phyloP scores from a whole-genome alignment of 805 yeast genomes.

The Nakazawaea pomicola region DNA sequence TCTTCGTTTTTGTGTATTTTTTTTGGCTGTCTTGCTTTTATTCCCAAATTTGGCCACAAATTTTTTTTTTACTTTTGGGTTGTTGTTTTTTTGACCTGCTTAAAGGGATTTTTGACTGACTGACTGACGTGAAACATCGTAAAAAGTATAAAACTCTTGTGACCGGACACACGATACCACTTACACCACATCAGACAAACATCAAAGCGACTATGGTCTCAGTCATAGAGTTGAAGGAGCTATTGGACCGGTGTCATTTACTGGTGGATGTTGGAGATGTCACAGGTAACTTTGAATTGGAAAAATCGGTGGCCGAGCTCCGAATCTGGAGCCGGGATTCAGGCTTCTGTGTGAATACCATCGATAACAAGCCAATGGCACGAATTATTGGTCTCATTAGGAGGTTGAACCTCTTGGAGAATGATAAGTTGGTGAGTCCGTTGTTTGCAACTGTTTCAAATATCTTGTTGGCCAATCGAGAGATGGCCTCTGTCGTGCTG shows the following conservation, averaged over 20 bases:
- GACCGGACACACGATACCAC: too few relatives aligned
- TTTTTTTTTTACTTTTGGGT: neutral
- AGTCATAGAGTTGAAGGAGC: neutral
- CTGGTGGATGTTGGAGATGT: neutral
- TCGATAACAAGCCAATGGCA: neutral
- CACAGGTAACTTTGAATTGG: neutral
- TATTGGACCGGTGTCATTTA: neutral
- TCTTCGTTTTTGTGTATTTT: too few relatives aligned
- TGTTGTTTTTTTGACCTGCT: too few relatives aligned
- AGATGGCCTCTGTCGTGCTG: neutral
- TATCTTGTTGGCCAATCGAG: constrained; percentile 3
- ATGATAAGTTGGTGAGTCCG: constrained; percentile 1
- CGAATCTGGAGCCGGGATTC: constrained; percentile 9
- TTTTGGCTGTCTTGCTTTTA: too few relatives aligned
- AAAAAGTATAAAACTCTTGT: too few relatives aligned
- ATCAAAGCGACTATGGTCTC: neutral
- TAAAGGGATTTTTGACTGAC: too few relatives aligned
- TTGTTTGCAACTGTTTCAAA: constrained; percentile 9
- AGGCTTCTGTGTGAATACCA: constrained; percentile 2
- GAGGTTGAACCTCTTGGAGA: neutral
- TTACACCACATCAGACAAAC: neutral
- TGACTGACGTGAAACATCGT: too few relatives aligned
- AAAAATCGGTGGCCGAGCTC: neutral
- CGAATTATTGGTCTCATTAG: neutral
- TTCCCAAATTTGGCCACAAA: too few relatives aligned